Evolutionary conservation across 1,284 basidiomycete species (phyloP).

Genomic region (Boletus semigastroideus): DNA sequence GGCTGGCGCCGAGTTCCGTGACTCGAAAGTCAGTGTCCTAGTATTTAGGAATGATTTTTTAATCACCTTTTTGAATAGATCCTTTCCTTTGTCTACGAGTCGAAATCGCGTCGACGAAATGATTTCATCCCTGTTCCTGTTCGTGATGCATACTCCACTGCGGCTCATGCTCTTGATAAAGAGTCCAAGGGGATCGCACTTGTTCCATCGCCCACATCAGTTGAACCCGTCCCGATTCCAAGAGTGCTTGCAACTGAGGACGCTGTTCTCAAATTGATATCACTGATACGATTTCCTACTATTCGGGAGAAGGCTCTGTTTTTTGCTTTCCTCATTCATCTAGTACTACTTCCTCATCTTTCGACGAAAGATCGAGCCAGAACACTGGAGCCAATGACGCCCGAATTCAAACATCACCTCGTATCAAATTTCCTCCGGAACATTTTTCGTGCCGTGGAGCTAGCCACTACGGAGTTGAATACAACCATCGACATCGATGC

Average conservation of each 20-base stretch:
- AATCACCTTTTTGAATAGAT: constrained; percentile 35
- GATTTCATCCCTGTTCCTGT: constrained; percentile 8
- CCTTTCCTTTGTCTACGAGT: constrained; percentile 46
- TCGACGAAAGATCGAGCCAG: constrained; percentile 46
- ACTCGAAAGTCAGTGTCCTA: constrained; percentile 52
- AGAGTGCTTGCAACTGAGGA: background rate
- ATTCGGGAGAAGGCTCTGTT: constrained; percentile 25
- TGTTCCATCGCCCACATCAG: background rate
- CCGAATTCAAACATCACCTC: constrained; percentile 33
- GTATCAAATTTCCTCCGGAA: constrained; percentile 39
- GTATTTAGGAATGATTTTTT: background rate
- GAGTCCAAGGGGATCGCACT: background rate
- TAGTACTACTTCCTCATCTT: constrained; percentile 41
- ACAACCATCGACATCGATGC: constrained; percentile 49
- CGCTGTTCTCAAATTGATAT: constrained; percentile 11
- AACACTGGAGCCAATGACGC: constrained; percentile 28
- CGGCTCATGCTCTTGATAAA: constrained; percentile 9
- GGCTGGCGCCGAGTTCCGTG: constrained; percentile 53
- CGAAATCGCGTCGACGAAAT: constrained; percentile 22
- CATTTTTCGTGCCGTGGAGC: constrained; percentile 35
- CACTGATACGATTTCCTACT: background rate
- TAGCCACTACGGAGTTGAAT: constrained; percentile 20
- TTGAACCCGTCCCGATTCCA: background rate
- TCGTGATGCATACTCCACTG: constrained; percentile 3
- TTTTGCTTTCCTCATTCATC: constrained; percentile 43